A percentile compares a stretch with the other conserved stretches of the same genome.
Evolutionary conservation across 2,329 filamentous ascomycete species (phyloP).

Genomic region (Trichophyton benhamiae): DNA sequence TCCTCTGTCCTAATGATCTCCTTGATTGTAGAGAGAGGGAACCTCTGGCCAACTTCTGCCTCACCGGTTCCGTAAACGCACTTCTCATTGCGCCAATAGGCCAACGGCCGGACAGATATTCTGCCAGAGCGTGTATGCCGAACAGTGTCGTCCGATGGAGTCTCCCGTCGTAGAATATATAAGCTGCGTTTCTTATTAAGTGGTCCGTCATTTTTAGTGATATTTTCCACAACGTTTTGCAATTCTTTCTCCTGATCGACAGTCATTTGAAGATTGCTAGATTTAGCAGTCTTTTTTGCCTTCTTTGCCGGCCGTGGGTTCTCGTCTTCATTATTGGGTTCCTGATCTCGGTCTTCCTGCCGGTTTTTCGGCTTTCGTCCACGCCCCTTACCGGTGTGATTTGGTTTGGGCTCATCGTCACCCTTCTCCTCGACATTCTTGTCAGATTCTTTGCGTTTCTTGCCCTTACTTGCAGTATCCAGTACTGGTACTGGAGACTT

Average conservation of each 20-base stretch:
- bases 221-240: conserved; percentile 32
- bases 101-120: conserved; percentile 62
- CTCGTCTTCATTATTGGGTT: conserved; percentile 13
- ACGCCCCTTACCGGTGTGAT: conserved; percentile 18
- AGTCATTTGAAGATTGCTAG: conserved; percentile 19
- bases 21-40: conserved; percentile 58
- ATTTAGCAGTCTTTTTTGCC: conserved; percentile 16
- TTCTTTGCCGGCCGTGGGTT: conserved; percentile 24
- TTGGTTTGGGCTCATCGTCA: not conserved
- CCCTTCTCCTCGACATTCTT: not conserved
- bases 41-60: conserved; percentile 42
- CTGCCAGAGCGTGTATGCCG: conserved; percentile 66
- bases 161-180: conserved; percentile 41
- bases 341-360: not conserved
- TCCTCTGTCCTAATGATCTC: conserved; percentile 66
- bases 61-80: conserved; percentile 57
- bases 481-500: conserved; percentile 7
- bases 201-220: conserved; percentile 33
- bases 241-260: conserved; percentile 26
- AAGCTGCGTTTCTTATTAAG: conserved; percentile 35
- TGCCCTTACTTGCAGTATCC: conserved; percentile 9
- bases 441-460: conserved; percentile 11
- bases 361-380: conserved; percentile 23
- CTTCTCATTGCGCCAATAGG: conserved; percentile 77
- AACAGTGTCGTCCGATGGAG: conserved; percentile 41